A percentile compares a stretch with the other conserved stretches of the same genome.
These are phyloP conservation scores for Claviceps monticola DNA, from an alignment of 2,329 filamentous ascomycete species.

Conservation along the genomic window DNA sequence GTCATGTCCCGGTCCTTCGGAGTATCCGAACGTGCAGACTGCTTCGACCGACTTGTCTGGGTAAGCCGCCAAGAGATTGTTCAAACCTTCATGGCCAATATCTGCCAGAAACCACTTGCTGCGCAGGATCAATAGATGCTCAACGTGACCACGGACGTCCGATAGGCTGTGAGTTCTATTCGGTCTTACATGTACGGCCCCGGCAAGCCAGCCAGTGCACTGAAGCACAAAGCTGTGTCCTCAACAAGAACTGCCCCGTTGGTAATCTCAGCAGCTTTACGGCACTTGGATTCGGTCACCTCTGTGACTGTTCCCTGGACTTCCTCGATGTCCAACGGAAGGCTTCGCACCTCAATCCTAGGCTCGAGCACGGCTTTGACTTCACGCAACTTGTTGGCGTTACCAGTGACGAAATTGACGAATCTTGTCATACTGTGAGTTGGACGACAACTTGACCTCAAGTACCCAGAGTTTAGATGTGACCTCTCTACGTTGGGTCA, in stretches of 20 bases:
- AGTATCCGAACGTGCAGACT: slow-evolving; percentile 93
- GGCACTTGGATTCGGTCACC: slow-evolving; percentile 78
- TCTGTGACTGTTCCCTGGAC: slow-evolving; percentile 89
- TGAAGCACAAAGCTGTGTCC: slow-evolving; percentile 90
- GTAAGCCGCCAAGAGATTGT: slow-evolving; percentile 80
- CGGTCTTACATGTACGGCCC: slow-evolving; percentile 79
- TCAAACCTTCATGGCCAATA: slow-evolving; percentile 72
- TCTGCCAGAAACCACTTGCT: slow-evolving; percentile 91
- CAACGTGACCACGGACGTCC: slow-evolving; percentile 9
- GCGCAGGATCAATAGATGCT: neutral
- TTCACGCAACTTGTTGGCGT: slow-evolving; percentile 85
- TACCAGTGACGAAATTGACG: slow-evolving; percentile 92
- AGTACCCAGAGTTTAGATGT: too few relatives aligned
- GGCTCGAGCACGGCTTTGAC: slow-evolving; percentile 74
- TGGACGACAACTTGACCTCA: neutral
- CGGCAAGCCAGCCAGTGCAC: slow-evolving; percentile 77
- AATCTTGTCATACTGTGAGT: slow-evolving; percentile 24
- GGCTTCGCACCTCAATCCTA: slow-evolving; percentile 58
- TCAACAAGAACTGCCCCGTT: slow-evolving; percentile 85
- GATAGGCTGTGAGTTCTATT: slow-evolving; percentile 34
- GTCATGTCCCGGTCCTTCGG: slow-evolving; percentile 67
- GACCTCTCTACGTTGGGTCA: too few relatives aligned
- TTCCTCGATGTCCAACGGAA: slow-evolving; percentile 70
- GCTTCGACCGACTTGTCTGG: slow-evolving; percentile 84
- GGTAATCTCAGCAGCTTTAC: slow-evolving; percentile 63